Base-by-base conservation (phyloP, 768 basidiomycete genomes). In the Termitomyces sp. region DNA sequence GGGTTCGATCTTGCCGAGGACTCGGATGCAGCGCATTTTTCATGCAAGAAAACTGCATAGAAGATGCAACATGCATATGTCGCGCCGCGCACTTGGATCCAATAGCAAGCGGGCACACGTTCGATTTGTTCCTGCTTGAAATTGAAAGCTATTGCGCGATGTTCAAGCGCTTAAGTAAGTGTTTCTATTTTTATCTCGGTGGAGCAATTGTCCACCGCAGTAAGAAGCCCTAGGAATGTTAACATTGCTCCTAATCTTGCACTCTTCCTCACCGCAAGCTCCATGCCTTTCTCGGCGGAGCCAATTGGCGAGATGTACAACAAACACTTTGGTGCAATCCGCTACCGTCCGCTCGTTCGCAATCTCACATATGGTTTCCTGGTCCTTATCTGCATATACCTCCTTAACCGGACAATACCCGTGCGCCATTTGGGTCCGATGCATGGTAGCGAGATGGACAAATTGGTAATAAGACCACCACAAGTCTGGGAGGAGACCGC, bases 401-500 rank as follows among this genome's bases (percentile, higher is more conserved):
- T 63, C 7, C 46, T 76, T 25, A 63, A 72, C 55, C 62, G 61
- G 42, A 60, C 63, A 25, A 43, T 31, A 11, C 59, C 38, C 38
- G 41, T 45, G 53, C 63, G 45, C 34, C 32, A 37, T 49, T 52
- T 34, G 40, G 57, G 47, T 56, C 56, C 17, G 56, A 62, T 29
- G 16, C 35, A 38, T 10, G 44, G 46, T 5, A 48, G 43, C 14
- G 54, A 43, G 44, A 54, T 23, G 11, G 31, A 56, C 54, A 32
- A 61, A 25, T 19, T 34, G 3, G 49, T 59, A 21, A 57, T 67
- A 31, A 58, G 63, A 14, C 65, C 76, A 7, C 66, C 74, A 0
- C 61, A 68, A 4, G 66, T 72, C 2, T 89, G 87, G 86, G 71
- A 73, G 16, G 69, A 71, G 12, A 73, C 83, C 32, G 85, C 87